phyloP scores from a whole-genome alignment of 768 basidiomycete species.

The Rhodocollybia butyracea region DNA sequence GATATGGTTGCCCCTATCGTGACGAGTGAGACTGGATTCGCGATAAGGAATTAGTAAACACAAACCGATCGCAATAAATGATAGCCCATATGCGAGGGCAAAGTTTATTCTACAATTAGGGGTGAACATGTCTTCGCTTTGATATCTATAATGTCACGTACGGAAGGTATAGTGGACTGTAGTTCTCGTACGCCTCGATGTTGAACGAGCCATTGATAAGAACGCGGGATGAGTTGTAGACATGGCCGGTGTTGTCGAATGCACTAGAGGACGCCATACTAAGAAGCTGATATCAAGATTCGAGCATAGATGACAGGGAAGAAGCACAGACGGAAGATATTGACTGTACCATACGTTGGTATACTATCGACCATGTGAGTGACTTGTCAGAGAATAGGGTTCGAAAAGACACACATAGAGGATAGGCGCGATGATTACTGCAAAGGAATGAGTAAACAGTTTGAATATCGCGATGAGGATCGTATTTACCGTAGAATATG shows the following conservation, averaged over 20 bases:
- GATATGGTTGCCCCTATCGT: conserved; percentile 33
- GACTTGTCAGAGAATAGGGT: conserved; percentile 5
- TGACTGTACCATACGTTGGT: conserved; percentile 56
- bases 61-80: conserved; percentile 39
- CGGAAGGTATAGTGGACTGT: conserved; percentile 7
- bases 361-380: conserved; percentile 31
- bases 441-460: conserved; percentile 5
- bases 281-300: conserved; percentile 17
- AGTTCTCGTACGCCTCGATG: conserved; percentile 23
- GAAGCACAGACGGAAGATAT: conserved; percentile 49
- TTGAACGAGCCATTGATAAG: conserved; percentile 37
- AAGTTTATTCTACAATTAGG: background rate
- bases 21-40: conserved; percentile 32
- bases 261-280: conserved; percentile 46
- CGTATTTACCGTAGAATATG: conserved; percentile 39
- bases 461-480: background rate
- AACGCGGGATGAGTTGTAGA: conserved; percentile 43
- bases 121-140: too few relatives aligned
- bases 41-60: too few relatives aligned
- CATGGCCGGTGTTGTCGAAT: conserved; percentile 57
- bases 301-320: conserved; percentile 13
- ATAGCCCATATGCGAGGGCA: conserved; percentile 19
- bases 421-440: conserved; percentile 52
- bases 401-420: conserved; percentile 32
- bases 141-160: background rate